Evolutionary conservation across 2,329 filamentous ascomycete genomes (phyloP).

Genomic region (Penicillium sclerotiorum): DNA sequence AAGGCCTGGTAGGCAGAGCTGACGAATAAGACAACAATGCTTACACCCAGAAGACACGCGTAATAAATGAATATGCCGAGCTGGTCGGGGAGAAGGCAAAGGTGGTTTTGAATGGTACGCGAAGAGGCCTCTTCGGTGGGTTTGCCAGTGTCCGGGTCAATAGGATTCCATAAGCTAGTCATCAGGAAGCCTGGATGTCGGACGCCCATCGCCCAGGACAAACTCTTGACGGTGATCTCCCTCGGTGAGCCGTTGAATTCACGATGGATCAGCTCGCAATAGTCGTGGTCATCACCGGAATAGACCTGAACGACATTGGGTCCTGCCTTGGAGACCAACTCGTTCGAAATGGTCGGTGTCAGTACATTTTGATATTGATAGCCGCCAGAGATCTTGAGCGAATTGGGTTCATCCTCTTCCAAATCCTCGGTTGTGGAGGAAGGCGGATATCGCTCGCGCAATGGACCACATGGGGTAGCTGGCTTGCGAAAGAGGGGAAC

Average conservation of each 20-base stretch:
- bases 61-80: slow-evolving; percentile 83
- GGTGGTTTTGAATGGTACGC: slow-evolving; percentile 77
- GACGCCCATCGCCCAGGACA: slow-evolving; percentile 96
- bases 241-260: slow-evolving; percentile 63
- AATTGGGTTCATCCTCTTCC: slow-evolving; percentile 69
- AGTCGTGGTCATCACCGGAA: slow-evolving; percentile 96
- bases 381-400: slow-evolving; percentile 74
- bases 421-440: slow-evolving; percentile 60
- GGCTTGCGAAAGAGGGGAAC: slow-evolving; percentile 83
- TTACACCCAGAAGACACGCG: slow-evolving; percentile 61
- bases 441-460: slow-evolving; percentile 81
- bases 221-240: slow-evolving; percentile 94
- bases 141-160: slow-evolving; percentile 58
- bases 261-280: slow-evolving; percentile 85
- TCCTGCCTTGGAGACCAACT: slow-evolving; percentile 75
- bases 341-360: slow-evolving; percentile 71
- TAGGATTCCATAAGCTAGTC: slow-evolving; percentile 88
- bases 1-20: slow-evolving; percentile 44
- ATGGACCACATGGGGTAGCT: slow-evolving; percentile 83
- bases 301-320: slow-evolving; percentile 80
- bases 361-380: slow-evolving; percentile 99
- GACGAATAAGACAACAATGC: slow-evolving; percentile 50
- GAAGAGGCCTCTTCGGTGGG: slow-evolving; percentile 25
- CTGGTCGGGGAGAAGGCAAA: slow-evolving; percentile 90
- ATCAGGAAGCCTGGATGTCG: slow-evolving; percentile 83